phyloP scores from a whole-genome alignment of 306 rosid species.

The Abrus precatorius region DNA sequence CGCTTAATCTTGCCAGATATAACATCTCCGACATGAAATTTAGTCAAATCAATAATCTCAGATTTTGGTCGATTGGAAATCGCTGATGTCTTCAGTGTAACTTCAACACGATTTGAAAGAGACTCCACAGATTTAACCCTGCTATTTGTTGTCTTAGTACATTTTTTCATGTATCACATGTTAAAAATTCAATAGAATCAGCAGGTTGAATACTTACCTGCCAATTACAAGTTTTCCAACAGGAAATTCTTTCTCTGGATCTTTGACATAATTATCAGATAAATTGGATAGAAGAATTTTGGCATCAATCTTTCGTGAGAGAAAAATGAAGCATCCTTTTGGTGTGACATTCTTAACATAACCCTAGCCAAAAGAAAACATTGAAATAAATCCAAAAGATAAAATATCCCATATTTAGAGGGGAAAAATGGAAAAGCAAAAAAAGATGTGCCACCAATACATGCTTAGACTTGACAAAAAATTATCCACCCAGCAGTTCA shows the following conservation, averaged over 20 bases:
- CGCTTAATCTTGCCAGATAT: conserved; percentile 84
- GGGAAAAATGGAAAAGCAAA: no score
- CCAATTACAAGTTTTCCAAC: conserved; percentile 87
- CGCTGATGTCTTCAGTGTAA: conserved; percentile 71
- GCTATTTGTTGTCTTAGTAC: conserved; percentile 52
- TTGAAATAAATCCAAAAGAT: conserved; percentile 19
- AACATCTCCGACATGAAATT: conserved; percentile 72
- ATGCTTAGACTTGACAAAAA: background rate
- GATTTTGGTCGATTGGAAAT: conserved; percentile 51
- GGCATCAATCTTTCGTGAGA: conserved; percentile 89
- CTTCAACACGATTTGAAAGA: conserved; percentile 87
- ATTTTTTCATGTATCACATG: conserved; percentile 29
- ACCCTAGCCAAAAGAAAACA: conserved; percentile 63
- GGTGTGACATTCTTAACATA: conserved; percentile 80
- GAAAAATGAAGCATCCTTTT: conserved; percentile 88
- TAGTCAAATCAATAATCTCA: conserved; percentile 61
- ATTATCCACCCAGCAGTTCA: conserved; percentile 20
- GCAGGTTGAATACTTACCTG: conserved; percentile 57
- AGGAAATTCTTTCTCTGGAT: conserved; percentile 80
- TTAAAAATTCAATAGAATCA: conserved; percentile 29
- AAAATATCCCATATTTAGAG: background rate
- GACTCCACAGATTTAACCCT: conserved; percentile 92
- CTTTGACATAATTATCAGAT: conserved; percentile 71
- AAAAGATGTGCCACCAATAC: background rate
- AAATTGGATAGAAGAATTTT: conserved; percentile 84